Conservation (phyloP, 768 basidiomycete species). For the Trametes elegans region DNA sequence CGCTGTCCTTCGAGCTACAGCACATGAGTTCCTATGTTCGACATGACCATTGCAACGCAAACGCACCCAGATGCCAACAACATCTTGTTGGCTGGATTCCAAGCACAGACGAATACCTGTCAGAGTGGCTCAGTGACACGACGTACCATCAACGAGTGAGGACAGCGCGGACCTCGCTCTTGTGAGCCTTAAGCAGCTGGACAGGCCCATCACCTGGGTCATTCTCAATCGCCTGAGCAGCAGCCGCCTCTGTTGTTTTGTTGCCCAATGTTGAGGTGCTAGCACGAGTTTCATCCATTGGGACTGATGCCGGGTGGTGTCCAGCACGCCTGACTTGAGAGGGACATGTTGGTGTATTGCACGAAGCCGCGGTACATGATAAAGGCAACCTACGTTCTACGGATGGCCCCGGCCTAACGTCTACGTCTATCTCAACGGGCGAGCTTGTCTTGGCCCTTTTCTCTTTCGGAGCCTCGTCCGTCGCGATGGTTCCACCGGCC, state of each 20-base stretch:
- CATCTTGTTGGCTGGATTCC: conserved; percentile 62
- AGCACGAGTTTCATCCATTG: background rate
- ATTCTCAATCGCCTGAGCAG: background rate
- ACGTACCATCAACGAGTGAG: background rate
- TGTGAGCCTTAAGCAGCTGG: conserved; percentile 40
- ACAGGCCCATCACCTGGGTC: background rate
- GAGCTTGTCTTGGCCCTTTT: conserved; percentile 53
- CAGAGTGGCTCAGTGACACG: background rate
- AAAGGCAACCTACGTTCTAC: conserved; percentile 18
- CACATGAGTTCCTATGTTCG: background rate
- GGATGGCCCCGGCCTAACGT: background rate
- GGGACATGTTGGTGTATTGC: conserved; percentile 1
- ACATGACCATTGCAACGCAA: background rate
- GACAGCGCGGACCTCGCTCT: conserved; percentile 25
- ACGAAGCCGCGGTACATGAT: background rate
- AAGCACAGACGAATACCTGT: conserved; percentile 80
- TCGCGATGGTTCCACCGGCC: conserved; percentile 17
- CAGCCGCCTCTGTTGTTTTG: background rate
- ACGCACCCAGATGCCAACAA: conserved; percentile 74
- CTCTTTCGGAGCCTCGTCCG: conserved; percentile 46
- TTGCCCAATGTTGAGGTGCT: too few relatives aligned
- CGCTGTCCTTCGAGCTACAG: conserved; percentile 66
- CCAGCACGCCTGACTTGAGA: conserved; percentile 5
- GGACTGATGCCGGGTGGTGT: too few relatives aligned
- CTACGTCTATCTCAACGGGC: conserved; percentile 3